Evolutionary conservation across 495 filamentous ascomycete genomes (phyloP).

Genomic region (Penicillium argentinense): DNA sequence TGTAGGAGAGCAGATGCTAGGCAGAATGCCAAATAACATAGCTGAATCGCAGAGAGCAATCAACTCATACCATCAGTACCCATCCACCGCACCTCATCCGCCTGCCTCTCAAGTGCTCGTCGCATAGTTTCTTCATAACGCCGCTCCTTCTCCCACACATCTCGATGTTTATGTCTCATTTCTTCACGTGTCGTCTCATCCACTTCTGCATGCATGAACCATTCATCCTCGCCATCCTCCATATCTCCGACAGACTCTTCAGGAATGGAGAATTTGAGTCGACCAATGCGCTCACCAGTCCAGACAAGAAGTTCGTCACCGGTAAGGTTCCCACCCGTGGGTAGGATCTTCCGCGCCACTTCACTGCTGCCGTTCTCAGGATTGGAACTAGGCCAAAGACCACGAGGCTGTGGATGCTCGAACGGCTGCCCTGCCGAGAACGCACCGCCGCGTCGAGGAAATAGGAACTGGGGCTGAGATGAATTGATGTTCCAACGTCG

Average conservation of each 20-base stretch:
- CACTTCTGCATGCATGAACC: slow-evolving; percentile 33
- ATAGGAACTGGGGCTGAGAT: slow-evolving; percentile 23
- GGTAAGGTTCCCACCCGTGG: slow-evolving; percentile 51
- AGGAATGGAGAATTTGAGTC: slow-evolving; percentile 60
- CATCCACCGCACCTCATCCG: slow-evolving; percentile 79
- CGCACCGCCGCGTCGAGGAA: slow-evolving; percentile 3
- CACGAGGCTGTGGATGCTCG: slow-evolving; percentile 13
- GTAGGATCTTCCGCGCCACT: slow-evolving; percentile 70
- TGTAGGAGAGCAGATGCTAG: background rate
- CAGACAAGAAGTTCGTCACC: slow-evolving; percentile 71
- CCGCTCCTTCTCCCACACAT: slow-evolving; percentile 43
- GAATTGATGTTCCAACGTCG: slow-evolving; percentile 70
- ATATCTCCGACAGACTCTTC: slow-evolving; percentile 45
- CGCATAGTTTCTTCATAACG: slow-evolving; percentile 71
- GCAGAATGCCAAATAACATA: background rate
- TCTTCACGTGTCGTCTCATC: slow-evolving; percentile 38
- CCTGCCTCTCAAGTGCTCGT: slow-evolving; percentile 71
- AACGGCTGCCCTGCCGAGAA: background rate
- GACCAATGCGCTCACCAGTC: slow-evolving; percentile 78
- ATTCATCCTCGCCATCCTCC: slow-evolving; percentile 44
- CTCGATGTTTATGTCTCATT: slow-evolving; percentile 42
- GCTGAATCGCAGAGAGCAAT: too few relatives aligned
- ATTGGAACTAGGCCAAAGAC: slow-evolving; percentile 30
- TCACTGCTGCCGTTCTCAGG: slow-evolving; percentile 28
- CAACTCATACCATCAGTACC: slow-evolving; percentile 60